Conservation (phyloP, 345 rosid genomes). For the Eucalyptus grandis region DNA sequence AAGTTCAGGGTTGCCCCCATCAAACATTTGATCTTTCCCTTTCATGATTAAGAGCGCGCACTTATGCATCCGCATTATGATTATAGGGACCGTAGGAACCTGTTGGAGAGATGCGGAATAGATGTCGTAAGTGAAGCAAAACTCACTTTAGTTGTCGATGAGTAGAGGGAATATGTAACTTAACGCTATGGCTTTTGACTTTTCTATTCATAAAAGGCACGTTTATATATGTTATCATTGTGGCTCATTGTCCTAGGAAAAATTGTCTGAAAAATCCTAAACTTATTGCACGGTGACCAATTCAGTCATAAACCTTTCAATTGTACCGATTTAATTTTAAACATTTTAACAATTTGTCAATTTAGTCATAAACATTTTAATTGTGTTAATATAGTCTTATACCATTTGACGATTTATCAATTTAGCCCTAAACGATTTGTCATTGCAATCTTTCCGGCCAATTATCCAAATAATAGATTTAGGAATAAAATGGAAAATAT, state of each 20-base stretch:
- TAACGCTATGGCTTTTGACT: background rate
- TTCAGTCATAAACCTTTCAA: fast-evolving
- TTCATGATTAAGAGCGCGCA: background rate
- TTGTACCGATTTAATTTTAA: too few relatives aligned
- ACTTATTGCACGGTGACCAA: too few relatives aligned
- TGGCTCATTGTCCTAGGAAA: background rate
- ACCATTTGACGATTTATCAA: too few relatives aligned
- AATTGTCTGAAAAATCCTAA: too few relatives aligned
- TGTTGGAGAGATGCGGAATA: background rate
- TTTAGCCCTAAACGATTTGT: too few relatives aligned
- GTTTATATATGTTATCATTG: too few relatives aligned
- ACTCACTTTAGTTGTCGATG: background rate
- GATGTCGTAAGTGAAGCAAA: background rate
- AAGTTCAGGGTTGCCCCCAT: background rate
- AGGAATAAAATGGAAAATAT: too few relatives aligned
- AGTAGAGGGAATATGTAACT: background rate
- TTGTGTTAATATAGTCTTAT: too few relatives aligned
- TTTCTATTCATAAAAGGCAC: background rate
- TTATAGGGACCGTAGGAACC: background rate
- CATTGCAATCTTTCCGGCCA: too few relatives aligned
- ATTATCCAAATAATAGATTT: too few relatives aligned
- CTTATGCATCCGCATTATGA: background rate
- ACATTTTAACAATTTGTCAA: too few relatives aligned
- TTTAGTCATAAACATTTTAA: too few relatives aligned
- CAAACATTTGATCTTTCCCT: background rate